phyloP scores from a whole-genome alignment of 1,284 basidiomycete species.

The Ceratobasidium sp. region DNA sequence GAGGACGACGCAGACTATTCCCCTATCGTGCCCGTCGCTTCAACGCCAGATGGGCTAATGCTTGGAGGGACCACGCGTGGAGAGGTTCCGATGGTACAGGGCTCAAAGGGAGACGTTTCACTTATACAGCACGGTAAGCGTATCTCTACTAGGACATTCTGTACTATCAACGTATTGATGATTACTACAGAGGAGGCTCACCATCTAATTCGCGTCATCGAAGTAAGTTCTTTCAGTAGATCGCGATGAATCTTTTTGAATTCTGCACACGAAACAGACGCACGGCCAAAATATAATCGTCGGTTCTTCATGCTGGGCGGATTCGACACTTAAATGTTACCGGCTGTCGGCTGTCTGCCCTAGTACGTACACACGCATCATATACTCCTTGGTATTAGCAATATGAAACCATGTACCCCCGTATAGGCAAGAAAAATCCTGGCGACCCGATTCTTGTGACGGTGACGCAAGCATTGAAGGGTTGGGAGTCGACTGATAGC shows the following conservation, averaged over 20 bases:
- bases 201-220: background rate
- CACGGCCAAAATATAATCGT: background rate
- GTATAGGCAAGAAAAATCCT: too few species aligned
- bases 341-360: background rate
- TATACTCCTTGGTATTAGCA: too few species aligned
- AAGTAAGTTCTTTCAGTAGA: background rate
- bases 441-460: background rate
- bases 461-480: background rate
- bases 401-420: too few species aligned
- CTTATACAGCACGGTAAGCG: background rate
- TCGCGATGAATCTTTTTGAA: background rate
- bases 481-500: background rate
- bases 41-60: background rate
- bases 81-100: background rate
- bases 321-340: background rate
- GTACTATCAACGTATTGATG: too few species aligned
- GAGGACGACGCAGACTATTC: background rate
- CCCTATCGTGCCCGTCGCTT: background rate
- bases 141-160: too few species aligned
- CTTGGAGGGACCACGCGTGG: background rate
- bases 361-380: background rate
- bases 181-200: background rate
- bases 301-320: background rate
- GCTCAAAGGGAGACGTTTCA: background rate
- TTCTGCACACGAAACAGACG: background rate